Percentiles rank a stretch among this genome's conserved stretches.
phyloP scores from a whole-genome alignment of 257 asterid genomes.

The Parsonsia alboflavescens region DNA sequence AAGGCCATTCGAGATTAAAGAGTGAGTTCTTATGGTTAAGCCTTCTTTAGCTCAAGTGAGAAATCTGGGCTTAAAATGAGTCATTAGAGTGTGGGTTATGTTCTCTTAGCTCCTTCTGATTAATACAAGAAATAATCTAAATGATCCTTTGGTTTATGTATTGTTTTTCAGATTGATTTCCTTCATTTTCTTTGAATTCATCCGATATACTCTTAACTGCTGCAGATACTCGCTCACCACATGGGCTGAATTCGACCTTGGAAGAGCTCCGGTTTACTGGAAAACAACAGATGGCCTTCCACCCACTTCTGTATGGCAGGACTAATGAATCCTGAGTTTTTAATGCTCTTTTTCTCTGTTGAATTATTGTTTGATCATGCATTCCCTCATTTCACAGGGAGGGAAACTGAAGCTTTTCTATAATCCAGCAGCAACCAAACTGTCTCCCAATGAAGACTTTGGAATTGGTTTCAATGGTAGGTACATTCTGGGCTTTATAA shows the following conservation, averaged over 20 bases:
- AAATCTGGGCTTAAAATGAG: not conserved
- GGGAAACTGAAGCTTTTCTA: conserved; percentile 68
- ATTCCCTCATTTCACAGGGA: conserved; percentile 40
- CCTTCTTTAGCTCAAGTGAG: not conserved
- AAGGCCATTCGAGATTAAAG: conserved; percentile 50
- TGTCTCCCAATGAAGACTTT: conserved; percentile 54
- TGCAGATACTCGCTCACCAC: conserved; percentile 61
- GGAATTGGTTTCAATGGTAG: conserved; percentile 88
- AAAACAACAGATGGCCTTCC: conserved; percentile 90
- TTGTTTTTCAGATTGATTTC: not conserved
- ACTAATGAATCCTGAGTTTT: not conserved
- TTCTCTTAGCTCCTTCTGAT: not conserved
- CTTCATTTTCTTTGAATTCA: not conserved
- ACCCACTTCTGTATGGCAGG: conserved; percentile 61
- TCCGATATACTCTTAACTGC: not conserved
- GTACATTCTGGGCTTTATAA: conserved; percentile 26
- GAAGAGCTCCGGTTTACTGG: conserved; percentile 83
- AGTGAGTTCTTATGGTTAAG: conserved; percentile 37
- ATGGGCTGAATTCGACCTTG: conserved; percentile 89
- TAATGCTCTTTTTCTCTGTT: conserved; percentile 9
- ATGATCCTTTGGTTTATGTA: not conserved
- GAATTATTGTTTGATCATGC: conserved; percentile 7
- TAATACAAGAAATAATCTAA: not conserved
- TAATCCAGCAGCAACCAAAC: conserved; percentile 64
- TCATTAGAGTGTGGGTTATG: not conserved